phyloP scores from a whole-genome alignment of 805 yeast genomes.

The Suhomyces sp. region DNA sequence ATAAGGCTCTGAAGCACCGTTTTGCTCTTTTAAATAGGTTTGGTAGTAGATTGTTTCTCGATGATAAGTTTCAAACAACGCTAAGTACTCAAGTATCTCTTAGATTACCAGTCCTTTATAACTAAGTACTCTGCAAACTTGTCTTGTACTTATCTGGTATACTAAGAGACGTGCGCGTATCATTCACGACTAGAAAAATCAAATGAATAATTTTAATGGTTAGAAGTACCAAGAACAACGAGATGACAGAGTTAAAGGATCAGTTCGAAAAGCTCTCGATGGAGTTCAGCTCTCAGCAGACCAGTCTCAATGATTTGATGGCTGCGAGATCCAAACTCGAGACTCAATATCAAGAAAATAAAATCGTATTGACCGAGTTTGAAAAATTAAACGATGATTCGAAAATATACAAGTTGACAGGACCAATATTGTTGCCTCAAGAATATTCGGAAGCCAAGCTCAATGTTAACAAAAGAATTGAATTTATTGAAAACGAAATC shows the following conservation, averaged over 20 bases:
- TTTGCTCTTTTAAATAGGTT: neutral
- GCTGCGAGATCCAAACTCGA: conserved; percentile 82
- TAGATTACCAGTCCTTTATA: too few species aligned
- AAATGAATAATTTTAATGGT: neutral
- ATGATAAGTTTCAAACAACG: too few species aligned
- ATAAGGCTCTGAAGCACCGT: neutral
- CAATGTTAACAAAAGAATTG: conserved; percentile 86
- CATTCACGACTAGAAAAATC: neutral
- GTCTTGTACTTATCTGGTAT: neutral
- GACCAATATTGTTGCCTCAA: conserved; percentile 90
- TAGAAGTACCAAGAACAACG: neutral
- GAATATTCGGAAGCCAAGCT: conserved; percentile 76
- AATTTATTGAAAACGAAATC: conserved; percentile 80
- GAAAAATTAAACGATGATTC: conserved; percentile 59
- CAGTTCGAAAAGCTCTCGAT: conserved; percentile 44
- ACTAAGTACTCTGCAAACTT: neutral
- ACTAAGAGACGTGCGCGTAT: neutral
- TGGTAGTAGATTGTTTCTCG: neutral
- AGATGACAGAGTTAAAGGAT: conserved; percentile 8
- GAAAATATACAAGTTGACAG: conserved; percentile 83
- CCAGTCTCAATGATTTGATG: conserved; percentile 50
- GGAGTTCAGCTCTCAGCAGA: conserved; percentile 46
- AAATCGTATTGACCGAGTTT: conserved; percentile 83
- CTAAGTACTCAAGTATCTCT: too few species aligned
- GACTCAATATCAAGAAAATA: conserved; percentile 91